Conservation (phyloP, 768 basidiomycete genomes). For the Pisolithus marmoratus region DNA sequence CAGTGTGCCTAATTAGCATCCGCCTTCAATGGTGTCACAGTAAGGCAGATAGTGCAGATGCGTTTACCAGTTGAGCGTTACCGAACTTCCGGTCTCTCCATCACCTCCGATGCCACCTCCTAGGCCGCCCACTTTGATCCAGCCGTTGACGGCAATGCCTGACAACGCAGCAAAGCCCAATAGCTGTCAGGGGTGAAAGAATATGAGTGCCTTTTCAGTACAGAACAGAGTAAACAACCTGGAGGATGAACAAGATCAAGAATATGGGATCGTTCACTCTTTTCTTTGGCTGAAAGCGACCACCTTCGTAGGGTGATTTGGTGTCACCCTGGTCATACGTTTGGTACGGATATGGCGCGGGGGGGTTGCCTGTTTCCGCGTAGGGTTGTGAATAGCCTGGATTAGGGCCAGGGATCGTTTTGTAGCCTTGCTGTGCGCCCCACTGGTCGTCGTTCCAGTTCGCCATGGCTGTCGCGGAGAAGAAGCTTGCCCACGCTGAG, state of each 20-base stretch:
- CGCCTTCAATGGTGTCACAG: not conserved
- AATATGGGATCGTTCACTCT: conserved; percentile 69
- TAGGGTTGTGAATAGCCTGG: conserved; percentile 23
- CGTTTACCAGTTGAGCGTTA: conserved; percentile 63
- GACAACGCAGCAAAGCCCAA: conserved; percentile 65
- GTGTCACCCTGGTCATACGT: conserved; percentile 26
- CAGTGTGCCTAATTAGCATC: conserved; percentile 48
- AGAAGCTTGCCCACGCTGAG: not conserved
- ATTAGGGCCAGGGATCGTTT: conserved; percentile 8
- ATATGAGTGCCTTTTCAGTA: no score
- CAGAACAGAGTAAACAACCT: conserved; percentile 33
- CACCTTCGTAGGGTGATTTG: conserved; percentile 54
- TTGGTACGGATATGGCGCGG: conserved; percentile 18
- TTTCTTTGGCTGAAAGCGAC: conserved; percentile 64
- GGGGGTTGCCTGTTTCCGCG: conserved; percentile 15
- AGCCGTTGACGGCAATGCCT: conserved; percentile 57
- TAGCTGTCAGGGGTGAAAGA: conserved; percentile 34
- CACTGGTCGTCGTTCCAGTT: conserved; percentile 18
- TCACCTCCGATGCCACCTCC: conserved; percentile 64
- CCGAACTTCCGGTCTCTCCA: conserved; percentile 42
- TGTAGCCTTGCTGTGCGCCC: conserved; percentile 10
- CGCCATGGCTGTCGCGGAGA: conserved; percentile 16
- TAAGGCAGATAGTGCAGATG: not conserved
- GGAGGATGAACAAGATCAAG: conserved; percentile 64
- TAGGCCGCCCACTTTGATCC: conserved; percentile 58